Conservation (phyloP, 208 protist species). For the Trypanosoma cruzi region DNA sequence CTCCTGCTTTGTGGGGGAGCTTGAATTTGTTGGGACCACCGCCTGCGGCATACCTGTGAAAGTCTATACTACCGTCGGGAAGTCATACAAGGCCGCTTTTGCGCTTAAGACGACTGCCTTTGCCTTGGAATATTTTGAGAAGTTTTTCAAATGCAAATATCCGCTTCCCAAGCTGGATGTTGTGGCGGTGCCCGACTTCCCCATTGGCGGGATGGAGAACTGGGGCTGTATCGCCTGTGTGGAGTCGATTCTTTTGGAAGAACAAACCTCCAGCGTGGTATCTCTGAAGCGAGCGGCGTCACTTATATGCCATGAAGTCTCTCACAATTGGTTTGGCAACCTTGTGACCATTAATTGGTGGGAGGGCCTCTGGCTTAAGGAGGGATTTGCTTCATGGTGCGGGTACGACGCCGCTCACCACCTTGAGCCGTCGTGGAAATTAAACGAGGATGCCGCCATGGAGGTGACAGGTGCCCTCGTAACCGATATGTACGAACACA, state of each 20-base stretch:
- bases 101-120: constrained; percentile 79
- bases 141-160: constrained; percentile 91
- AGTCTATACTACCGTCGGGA: constrained; percentile 78
- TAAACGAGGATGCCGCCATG: constrained; percentile 79
- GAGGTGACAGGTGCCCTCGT: constrained; percentile 71
- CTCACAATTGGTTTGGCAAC: constrained; percentile 98
- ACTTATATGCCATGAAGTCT: constrained; percentile 96
- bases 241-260: constrained; percentile 89
- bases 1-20: constrained; percentile 94
- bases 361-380: constrained; percentile 99
- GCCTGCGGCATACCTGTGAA: constrained; percentile 70
- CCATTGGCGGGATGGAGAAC: constrained; percentile 98
- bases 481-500: constrained; percentile 91
- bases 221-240: constrained; percentile 95
- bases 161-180: constrained; percentile 97
- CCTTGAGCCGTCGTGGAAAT: constrained; percentile 88
- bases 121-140: constrained; percentile 83
- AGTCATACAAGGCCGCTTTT: constrained; percentile 67
- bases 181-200: constrained; percentile 96
- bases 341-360: constrained; percentile 99
- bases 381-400: constrained; percentile 98
- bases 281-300: constrained; percentile 82
- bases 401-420: constrained; percentile 84
- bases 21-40: constrained; percentile 73
- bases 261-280: constrained; percentile 46